Evolutionary conservation across 192 early-diverging fungal genomes (phyloP).

Genomic region (Podochytrium sp.): DNA sequence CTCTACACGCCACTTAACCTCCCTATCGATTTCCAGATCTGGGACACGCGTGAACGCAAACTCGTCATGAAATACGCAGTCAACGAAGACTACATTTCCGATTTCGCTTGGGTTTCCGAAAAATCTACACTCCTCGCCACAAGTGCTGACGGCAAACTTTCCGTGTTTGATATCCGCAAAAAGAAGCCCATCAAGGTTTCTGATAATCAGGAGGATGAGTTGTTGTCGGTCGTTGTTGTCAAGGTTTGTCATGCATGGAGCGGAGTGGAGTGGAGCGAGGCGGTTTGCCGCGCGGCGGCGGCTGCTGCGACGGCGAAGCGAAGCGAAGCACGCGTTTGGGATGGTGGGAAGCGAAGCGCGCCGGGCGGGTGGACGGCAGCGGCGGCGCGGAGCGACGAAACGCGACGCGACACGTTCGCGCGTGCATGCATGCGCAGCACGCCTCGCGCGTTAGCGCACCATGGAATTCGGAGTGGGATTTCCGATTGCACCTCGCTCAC

Average conservation of each 20-base stretch:
- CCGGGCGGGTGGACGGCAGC: too few species aligned
- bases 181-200: conserved; percentile 82
- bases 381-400: too few species aligned
- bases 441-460: too few species aligned
- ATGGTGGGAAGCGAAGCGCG: too few species aligned
- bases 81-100: conserved; percentile 92
- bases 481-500: too few species aligned
- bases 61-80: conserved; percentile 78
- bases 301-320: too few species aligned
- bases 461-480: too few species aligned
- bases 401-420: too few species aligned
- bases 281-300: too few species aligned
- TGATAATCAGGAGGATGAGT: conserved; percentile 94
- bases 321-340: too few species aligned
- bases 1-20: background rate
- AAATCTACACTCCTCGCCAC: conserved; percentile 82
- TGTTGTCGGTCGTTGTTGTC: conserved; percentile 79
- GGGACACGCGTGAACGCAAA: conserved; percentile 85
- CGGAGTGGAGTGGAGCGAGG: too few species aligned
- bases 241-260: conserved; percentile 50
- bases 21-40: conserved; percentile 59
- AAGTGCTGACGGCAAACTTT: conserved; percentile 90
- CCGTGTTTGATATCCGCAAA: conserved; percentile 91
- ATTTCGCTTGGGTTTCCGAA: conserved; percentile 71
- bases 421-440: too few species aligned